phyloP scores from a whole-genome alignment of 2,329 filamentous ascomycete genomes.

The Elsinoe fawcettii region DNA sequence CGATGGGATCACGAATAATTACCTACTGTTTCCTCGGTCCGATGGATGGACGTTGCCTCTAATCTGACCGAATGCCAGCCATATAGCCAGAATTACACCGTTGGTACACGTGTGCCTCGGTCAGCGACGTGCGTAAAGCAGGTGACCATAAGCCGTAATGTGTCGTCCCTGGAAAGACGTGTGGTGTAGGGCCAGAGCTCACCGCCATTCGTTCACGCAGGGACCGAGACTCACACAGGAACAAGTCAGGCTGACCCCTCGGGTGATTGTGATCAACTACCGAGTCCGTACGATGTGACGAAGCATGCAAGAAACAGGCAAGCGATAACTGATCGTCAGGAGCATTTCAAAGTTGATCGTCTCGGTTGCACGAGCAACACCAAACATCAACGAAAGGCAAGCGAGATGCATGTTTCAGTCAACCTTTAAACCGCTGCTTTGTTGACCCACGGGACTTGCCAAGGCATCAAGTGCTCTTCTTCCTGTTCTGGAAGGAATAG shows the following conservation, averaged over 20 bases:
- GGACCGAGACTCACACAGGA: not conserved
- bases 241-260: not conserved
- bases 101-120: not conserved
- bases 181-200: not conserved
- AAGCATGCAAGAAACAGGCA: not conserved
- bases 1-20: not conserved
- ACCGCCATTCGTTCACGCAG: conserved; percentile 8
- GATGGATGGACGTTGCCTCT: not conserved
- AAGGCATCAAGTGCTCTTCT: conserved; percentile 1
- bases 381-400: not conserved
- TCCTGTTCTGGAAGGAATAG: conserved; percentile 9
- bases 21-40: not conserved
- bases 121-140: not conserved
- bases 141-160: not conserved
- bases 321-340: conserved; percentile 8
- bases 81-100: not conserved
- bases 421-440: not conserved
- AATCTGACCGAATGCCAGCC: not conserved
- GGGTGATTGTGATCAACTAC: conserved; percentile 4
- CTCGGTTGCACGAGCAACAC: not conserved
- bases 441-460: not conserved
- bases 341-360: not conserved
- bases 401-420: not conserved
- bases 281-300: not conserved
- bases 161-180: not conserved